Conservation (phyloP, 2,329 filamentous ascomycete genomes). For the Fonsecaea nubica region DNA sequence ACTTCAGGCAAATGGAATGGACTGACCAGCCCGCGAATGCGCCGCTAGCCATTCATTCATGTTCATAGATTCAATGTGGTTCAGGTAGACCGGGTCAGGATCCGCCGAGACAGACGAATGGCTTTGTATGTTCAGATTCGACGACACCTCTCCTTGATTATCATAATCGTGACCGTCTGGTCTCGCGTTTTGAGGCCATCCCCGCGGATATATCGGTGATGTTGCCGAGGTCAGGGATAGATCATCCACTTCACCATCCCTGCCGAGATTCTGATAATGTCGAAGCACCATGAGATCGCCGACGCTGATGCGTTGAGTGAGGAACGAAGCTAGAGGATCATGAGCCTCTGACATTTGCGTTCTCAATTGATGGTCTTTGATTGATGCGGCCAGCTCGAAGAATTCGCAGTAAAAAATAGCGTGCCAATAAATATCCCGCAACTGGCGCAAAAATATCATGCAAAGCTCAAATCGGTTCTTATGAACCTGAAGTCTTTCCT, state of each 20-base stretch:
- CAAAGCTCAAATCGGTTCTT: constrained; percentile 20
- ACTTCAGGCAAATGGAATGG: constrained; percentile 1
- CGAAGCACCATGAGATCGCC: constrained; percentile 21
- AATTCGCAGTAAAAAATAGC: constrained; percentile 20
- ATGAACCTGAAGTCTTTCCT: constrained; percentile 8
- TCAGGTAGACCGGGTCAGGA: not conserved
- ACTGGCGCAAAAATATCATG: constrained; percentile 16
- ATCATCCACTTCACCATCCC: not conserved
- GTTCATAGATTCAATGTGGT: constrained; percentile 1
- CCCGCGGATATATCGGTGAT: not conserved
- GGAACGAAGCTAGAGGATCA: constrained; percentile 16
- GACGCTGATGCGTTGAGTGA: constrained; percentile 17
- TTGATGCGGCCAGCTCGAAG: constrained; percentile 16
- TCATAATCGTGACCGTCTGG: not conserved
- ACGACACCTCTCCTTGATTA: not conserved
- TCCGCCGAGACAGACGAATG: not conserved
- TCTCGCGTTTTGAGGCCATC: not conserved
- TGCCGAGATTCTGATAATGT: constrained; percentile 11
- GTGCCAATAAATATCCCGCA: constrained; percentile 20
- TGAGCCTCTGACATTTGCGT: constrained; percentile 19
- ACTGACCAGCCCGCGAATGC: constrained; percentile 1
- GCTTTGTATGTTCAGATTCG: not conserved
- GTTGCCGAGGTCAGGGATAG: not conserved
- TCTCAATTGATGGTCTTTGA: constrained; percentile 12
- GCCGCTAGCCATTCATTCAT: constrained; percentile 14